Base-by-base conservation (phyloP, 208 protist genomes). In the Leptomonas seymouri region DNA sequence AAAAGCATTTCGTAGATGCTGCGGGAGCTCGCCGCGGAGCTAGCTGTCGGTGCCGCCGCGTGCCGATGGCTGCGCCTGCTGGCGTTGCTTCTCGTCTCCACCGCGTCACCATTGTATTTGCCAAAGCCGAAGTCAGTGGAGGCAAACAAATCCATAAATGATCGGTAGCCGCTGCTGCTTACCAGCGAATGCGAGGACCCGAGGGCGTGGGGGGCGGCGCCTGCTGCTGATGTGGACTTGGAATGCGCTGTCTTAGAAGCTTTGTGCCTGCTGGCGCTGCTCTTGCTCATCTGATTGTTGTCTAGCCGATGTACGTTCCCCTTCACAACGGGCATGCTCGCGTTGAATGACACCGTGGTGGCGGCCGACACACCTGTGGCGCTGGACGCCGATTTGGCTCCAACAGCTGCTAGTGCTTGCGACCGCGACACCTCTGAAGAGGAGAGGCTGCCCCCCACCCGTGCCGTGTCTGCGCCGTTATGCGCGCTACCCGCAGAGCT, bases 141-240 rank as follows among this genome's bases (percentile, higher is more conserved):
- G 61, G 27, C 14, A 15, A 54, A 48, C 2, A 46, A 34, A 27
- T 57, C 48, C 54, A 69, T 49, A 39, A 70, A 64, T 27, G 62
- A 69, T 27, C 46, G 55, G 48, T 69, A 70, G 34, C 65, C 62
- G n/a, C 55, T 62, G 30, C 20, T 48, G 36, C 48, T 57, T 15
- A 67, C 21, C 3, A 67, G 34, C 3, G 61, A 67, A 4, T 46
- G 61, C 18, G 45, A 36, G 5, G 48, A 0, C 3, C 36, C 11
- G 31, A 3, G 2, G 30, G 42, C 9, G 61, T 21, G 25, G 20
- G 15, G 18, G 44, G 11, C 34, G 21, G 9, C 2, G 46, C 23
- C 44, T 55, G 60, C 14, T 60, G 39, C 23, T n/a, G n/a, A n/a
- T n/a, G n/a, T n/a, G n/a, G n/a, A n/a, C n/a, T n/a, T n/a, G n/a